Percentiles rank a stretch among this genome's conserved stretches.
Conservation (phyloP, 2,329 filamentous ascomycete genomes). For the Ceratocystis colombiana region DNA sequence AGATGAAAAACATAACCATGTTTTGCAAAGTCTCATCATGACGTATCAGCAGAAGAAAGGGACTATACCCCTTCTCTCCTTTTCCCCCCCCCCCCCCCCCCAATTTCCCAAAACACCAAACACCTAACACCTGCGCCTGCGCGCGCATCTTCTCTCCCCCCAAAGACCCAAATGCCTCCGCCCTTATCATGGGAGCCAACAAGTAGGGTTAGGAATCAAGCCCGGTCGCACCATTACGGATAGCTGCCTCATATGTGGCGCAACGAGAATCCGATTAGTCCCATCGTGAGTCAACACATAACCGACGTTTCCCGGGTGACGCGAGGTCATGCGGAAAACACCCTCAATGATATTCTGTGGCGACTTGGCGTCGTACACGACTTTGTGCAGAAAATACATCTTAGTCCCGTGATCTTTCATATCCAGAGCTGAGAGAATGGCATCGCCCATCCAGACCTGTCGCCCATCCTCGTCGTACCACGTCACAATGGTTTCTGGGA, state of each 20-base stretch:
- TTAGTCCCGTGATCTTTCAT: constrained; percentile 13
- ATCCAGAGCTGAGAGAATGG: constrained; percentile 3
- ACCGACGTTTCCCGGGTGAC: constrained; percentile 5
- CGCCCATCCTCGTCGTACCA: constrained; percentile 7
- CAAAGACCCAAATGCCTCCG: neutral
- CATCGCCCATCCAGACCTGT: constrained; percentile 9
- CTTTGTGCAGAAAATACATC: constrained; percentile 7
- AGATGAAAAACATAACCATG: neutral
- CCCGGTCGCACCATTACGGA: constrained; percentile 14
- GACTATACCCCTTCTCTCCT: too few relatives aligned
- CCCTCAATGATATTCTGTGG: constrained; percentile 10
- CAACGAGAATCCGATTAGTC: constrained; percentile 11
- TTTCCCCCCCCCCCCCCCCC: too few relatives aligned
- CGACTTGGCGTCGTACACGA: constrained; percentile 3
- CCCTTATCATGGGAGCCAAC: neutral
- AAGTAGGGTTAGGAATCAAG: constrained; percentile 8
- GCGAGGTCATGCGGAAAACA: constrained; percentile 10
- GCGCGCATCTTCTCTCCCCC: neutral
- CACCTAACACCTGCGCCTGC: neutral
- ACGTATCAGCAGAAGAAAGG: too few relatives aligned
- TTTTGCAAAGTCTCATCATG: too few relatives aligned
- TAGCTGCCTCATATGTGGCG: constrained; percentile 12
- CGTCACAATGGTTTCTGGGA: constrained; percentile 13
- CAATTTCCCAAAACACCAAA: neutral
- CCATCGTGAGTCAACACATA: constrained; percentile 14